Conservation (phyloP, 2,329 filamentous ascomycete species). For the Cercospora janseana region DNA sequence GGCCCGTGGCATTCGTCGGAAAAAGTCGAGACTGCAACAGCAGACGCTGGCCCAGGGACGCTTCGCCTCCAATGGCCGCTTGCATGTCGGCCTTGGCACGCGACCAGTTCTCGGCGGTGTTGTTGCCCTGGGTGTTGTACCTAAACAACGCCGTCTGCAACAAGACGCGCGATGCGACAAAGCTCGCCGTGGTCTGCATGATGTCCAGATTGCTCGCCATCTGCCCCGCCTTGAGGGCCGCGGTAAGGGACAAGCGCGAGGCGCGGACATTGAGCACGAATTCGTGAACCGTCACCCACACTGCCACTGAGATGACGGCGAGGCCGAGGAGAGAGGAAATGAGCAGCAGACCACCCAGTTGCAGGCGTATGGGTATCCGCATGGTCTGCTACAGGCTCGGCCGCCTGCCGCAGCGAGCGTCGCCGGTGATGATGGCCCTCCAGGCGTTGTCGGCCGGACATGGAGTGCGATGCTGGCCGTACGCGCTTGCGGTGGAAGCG, state of each 20-base stretch:
- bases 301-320: slow-evolving; percentile 75
- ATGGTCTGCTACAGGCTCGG: slow-evolving; percentile 47
- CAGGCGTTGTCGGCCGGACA: slow-evolving; percentile 7
- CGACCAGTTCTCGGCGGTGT: slow-evolving; percentile 59
- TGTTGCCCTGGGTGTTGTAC: slow-evolving; percentile 57
- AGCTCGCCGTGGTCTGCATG: slow-evolving; percentile 70
- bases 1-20: slow-evolving; percentile 63
- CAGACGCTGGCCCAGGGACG: slow-evolving; percentile 45
- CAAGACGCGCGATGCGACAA: slow-evolving; percentile 64
- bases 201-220: slow-evolving; percentile 75
- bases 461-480: slow-evolving; percentile 6
- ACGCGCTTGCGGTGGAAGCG: neutral
- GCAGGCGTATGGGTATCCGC: slow-evolving; percentile 83
- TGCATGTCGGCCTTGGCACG: slow-evolving; percentile 63
- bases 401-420: slow-evolving; percentile 2
- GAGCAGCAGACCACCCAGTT: slow-evolving; percentile 78
- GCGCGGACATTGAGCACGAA: slow-evolving; percentile 59
- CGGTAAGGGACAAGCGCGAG: slow-evolving; percentile 67
- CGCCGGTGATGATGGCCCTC: slow-evolving; percentile 2
- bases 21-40: slow-evolving; percentile 73
- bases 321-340: slow-evolving; percentile 71
- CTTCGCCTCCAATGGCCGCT: slow-evolving; percentile 63
- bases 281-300: slow-evolving; percentile 60
- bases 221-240: slow-evolving; percentile 81
- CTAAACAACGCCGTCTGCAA: slow-evolving; percentile 53